Evolutionary conservation across 169 alveolate genomes (phyloP).

Genomic region (Babesia ovata): DNA sequence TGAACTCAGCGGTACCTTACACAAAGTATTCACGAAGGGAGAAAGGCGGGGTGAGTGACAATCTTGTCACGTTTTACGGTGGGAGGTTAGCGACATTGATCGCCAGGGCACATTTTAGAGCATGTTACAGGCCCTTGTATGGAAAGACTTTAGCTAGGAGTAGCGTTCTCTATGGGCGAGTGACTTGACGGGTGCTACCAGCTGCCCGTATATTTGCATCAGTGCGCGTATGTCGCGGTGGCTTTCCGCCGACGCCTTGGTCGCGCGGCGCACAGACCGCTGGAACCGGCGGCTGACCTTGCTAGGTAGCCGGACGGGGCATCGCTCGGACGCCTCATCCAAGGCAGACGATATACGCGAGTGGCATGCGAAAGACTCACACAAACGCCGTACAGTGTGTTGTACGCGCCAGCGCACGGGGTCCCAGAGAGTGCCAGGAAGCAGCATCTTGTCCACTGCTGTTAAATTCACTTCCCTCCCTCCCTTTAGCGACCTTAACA

Average conservation of each 20-base stretch:
- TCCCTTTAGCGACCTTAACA: neutral
- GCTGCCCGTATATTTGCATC: neutral
- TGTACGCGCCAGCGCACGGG: constrained; percentile 15
- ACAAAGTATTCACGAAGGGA: too few species aligned
- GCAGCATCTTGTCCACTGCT: neutral
- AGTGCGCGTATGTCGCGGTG: neutral
- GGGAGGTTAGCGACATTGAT: too few species aligned
- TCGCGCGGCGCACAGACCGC: neutral
- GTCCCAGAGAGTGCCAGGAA: constrained; percentile 42
- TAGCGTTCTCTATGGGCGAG: constrained; percentile 20
- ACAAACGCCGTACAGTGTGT: constrained; percentile 10
- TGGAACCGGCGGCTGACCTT: constrained; percentile 1
- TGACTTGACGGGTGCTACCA: neutral
- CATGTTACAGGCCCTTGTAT: too few species aligned
- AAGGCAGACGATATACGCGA: neutral
- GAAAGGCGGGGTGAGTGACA: too few species aligned
- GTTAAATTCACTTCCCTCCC: neutral
- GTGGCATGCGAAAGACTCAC: neutral
- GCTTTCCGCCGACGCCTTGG: neutral
- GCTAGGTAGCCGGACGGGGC: constrained; percentile 1
- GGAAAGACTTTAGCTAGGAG: neutral
- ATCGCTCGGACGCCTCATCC: neutral
- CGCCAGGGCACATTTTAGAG: too few species aligned
- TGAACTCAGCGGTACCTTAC: too few species aligned
- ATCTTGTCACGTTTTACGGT: too few species aligned